Evolutionary conservation across 2,329 filamentous ascomycete genomes (phyloP).

Genomic region (Diaporthe nobilis): DNA sequence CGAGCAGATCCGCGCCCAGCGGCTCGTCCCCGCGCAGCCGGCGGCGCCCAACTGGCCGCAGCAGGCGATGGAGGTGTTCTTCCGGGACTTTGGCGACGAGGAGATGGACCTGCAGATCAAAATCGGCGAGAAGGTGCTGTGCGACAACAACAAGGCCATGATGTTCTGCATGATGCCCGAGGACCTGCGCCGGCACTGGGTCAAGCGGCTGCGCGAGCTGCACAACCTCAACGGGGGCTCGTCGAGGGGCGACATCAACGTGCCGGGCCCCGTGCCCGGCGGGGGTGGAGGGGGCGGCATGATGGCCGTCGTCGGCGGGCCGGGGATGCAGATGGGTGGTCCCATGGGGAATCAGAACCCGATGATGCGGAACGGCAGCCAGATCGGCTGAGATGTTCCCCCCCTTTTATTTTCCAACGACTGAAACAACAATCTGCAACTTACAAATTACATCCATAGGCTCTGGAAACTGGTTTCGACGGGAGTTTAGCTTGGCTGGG

Average conservation of each 20-base stretch:
- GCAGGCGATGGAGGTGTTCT: conserved; percentile 71
- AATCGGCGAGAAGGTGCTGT: conserved; percentile 70
- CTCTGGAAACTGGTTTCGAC: neutral
- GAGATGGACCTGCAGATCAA: conserved; percentile 72
- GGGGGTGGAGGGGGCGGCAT: conserved; percentile 29
- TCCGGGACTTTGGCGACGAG: conserved; percentile 70
- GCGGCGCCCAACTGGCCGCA: conserved; percentile 67
- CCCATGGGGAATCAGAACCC: conserved; percentile 17
- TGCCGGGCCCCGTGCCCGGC: neutral
- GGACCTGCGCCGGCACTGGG: conserved; percentile 68
- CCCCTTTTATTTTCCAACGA: neutral
- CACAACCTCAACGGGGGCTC: conserved; percentile 51
- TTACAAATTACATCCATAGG: neutral
- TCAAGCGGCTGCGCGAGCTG: conserved; percentile 65
- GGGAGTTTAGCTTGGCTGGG: conserved; percentile 14
- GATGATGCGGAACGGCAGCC: conserved; percentile 39
- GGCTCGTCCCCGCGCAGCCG: conserved; percentile 57
- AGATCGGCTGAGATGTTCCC: conserved; percentile 29
- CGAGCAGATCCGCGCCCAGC: conserved; percentile 44
- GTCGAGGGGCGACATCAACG: conserved; percentile 26
- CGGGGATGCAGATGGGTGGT: conserved; percentile 38
- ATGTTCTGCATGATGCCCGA: conserved; percentile 74
- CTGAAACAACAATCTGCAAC: neutral
- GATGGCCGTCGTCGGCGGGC: conserved; percentile 23
- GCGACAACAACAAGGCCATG: conserved; percentile 73